Evolutionary conservation across 2,329 filamentous ascomycete species (phyloP), one percentile per base, ranked within the genome.

Genomic region (Pestalotiopsis sp.): DNA sequence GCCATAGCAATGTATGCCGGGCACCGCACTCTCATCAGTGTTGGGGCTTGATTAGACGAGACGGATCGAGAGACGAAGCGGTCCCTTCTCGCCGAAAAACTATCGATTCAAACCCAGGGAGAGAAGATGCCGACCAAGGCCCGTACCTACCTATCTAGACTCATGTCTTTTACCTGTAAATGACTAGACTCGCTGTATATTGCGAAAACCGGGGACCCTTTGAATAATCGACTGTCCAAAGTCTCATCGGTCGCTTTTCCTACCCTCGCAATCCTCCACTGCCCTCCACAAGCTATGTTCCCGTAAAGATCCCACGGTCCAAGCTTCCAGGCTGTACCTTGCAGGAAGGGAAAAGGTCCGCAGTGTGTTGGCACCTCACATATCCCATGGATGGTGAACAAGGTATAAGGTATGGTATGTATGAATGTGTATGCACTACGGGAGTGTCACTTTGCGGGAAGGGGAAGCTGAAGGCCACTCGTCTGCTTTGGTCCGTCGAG

Each of bases 11-110:
- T 36, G 49, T 31, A 20, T 39, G 38, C 41, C 61, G 36, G 23
- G 23, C 38, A 31, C 36, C 14, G 17, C 59, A 36, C 31, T 31
- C 31, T 36, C 31, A 36, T 36, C 31, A 6, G 9, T 36, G 31
- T 36, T 36, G 31, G 31, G 31, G 31, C 31, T 36, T 36, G 7
- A 9, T 36, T 36, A 36, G 31, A 36, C 31, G 31, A 36, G 49
- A 31, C 63, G n/a, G 25, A 27, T 62, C 39, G 23, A 66, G 63
- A 57, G 25, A 66, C 41, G 63, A 66, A 57, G 45, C 49, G 25
- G 41, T 66, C 41, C 45, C 45, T 58, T 57, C 23, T 66, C 63
- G 41, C 63, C 63, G 63, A 66, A 57, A 36, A 66, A 65, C 27
- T 66, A 66, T 66, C 63, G 63, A 66, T 66, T 39, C 23, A 6